These are phyloP conservation scores for Solanum hybrid DNA, from an alignment of 305 asterid genomes.

Conservation along the genomic window DNA sequence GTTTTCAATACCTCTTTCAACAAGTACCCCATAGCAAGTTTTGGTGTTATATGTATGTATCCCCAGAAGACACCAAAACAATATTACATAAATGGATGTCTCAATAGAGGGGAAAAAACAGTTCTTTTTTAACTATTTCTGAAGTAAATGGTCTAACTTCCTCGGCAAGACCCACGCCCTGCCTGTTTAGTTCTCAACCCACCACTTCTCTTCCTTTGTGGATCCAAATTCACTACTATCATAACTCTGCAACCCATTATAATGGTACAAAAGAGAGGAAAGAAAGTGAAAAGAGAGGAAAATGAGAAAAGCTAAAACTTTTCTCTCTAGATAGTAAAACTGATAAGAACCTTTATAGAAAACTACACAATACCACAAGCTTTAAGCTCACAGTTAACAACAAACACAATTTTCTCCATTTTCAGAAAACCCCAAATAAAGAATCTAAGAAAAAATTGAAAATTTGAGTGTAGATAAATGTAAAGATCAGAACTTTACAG, in stretches of 20 bases:
- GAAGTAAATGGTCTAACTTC: constrained; percentile 64
- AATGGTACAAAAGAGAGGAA: constrained; percentile 12
- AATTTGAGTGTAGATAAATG: background rate
- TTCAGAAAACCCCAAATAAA: constrained; percentile 8
- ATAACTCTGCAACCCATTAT: constrained; percentile 54
- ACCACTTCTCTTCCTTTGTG: constrained; percentile 85
- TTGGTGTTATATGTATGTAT: background rate
- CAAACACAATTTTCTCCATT: constrained; percentile 53
- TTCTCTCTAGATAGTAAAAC: background rate
- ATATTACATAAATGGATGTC: constrained; percentile 8
- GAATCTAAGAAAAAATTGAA: background rate
- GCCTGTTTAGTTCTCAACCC: constrained; percentile 98
- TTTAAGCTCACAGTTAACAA: constrained; percentile 64
- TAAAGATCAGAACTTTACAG: background rate
- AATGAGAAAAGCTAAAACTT: background rate
- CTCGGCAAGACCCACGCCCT: constrained; percentile 97
- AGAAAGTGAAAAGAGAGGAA: constrained; percentile 11
- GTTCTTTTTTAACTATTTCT: background rate
- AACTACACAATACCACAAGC: constrained; percentile 84
- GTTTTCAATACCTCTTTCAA: constrained; percentile 94
- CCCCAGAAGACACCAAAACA: constrained; percentile 21
- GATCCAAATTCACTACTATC: constrained; percentile 67
- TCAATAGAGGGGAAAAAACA: background rate
- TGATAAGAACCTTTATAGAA: constrained; percentile 8
- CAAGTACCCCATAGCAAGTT: constrained; percentile 66